Conservation (phyloP, 768 basidiomycete species). For the Lactarius hatsudake region DNA sequence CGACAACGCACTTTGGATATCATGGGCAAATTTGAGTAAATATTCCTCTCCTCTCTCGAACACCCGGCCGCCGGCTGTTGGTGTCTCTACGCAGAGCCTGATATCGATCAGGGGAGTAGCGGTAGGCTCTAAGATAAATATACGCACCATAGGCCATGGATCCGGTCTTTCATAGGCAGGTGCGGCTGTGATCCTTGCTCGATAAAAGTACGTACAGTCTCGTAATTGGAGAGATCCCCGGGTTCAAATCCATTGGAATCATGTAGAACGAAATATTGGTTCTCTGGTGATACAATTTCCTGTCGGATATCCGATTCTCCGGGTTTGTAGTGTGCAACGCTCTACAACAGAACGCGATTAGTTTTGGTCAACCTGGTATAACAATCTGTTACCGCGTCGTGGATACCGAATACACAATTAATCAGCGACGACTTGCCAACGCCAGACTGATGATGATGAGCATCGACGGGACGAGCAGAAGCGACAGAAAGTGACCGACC, state of each 20-base stretch:
- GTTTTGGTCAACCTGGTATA: not conserved
- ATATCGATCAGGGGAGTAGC: no score
- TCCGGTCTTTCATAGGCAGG: not conserved
- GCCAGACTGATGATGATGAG: not conserved
- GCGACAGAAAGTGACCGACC: not conserved
- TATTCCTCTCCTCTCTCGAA: not conserved
- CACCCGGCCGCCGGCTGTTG: not conserved
- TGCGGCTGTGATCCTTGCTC: not conserved
- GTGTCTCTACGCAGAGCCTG: not conserved
- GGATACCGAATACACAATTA: not conserved
- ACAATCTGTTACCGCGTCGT: not conserved
- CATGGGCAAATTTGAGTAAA: not conserved
- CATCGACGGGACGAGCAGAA: not conserved
- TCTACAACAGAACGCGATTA: not conserved
- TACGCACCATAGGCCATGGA: not conserved
- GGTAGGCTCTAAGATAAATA: not conserved
- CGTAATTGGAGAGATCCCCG: not conserved
- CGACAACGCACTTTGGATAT: not conserved
- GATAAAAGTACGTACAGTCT: not conserved
- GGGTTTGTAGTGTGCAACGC: not conserved
- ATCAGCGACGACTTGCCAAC: slow-evolving; percentile 1
- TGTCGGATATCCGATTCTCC: not conserved
- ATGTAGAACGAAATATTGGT: not conserved
- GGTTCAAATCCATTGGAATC: not conserved
- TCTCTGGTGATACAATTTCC: not conserved